Conservation (phyloP, 1,284 basidiomycete species). For the Trichosporon ovoides region DNA sequence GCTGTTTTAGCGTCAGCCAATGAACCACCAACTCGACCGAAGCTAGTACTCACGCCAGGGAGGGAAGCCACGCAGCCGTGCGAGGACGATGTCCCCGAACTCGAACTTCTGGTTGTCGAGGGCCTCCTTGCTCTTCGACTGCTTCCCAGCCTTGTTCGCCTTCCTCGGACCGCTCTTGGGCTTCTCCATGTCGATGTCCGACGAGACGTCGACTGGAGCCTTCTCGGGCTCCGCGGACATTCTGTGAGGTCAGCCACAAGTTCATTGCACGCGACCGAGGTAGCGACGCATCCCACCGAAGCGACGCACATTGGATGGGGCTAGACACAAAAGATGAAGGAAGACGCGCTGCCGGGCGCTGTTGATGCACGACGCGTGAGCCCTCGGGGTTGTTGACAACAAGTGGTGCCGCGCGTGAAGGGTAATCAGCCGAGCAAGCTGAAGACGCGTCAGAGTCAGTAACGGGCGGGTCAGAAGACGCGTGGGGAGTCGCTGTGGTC, state of each 20-base stretch:
- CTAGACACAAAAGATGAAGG: background rate
- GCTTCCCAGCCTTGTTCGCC: conserved; percentile 17
- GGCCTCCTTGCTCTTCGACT: conserved; percentile 18
- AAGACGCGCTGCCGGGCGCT: background rate
- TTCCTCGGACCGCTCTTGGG: conserved; percentile 41
- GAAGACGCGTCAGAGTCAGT: background rate
- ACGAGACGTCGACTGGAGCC: conserved; percentile 12
- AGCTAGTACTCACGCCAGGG: conserved; percentile 65
- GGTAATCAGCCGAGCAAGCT: background rate
- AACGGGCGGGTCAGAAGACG: background rate
- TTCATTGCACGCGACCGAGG: background rate
- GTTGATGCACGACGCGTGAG: background rate
- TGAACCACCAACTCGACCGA: too few species aligned
- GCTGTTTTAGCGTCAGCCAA: conserved; percentile 19
- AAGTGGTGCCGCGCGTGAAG: background rate
- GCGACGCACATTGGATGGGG: background rate
- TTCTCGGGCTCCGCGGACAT: conserved; percentile 22
- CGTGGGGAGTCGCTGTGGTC: background rate
- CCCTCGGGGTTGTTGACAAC: background rate
- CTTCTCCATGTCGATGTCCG: conserved; percentile 30
- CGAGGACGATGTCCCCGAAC: conserved; percentile 76
- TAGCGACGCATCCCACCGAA: background rate
- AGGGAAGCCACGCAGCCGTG: conserved; percentile 87
- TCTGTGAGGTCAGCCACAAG: background rate
- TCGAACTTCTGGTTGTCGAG: conserved; percentile 50